These are phyloP conservation scores for Solanum lycopersicoides DNA, from an alignment of 257 asterid species.

Conservation along the genomic window DNA sequence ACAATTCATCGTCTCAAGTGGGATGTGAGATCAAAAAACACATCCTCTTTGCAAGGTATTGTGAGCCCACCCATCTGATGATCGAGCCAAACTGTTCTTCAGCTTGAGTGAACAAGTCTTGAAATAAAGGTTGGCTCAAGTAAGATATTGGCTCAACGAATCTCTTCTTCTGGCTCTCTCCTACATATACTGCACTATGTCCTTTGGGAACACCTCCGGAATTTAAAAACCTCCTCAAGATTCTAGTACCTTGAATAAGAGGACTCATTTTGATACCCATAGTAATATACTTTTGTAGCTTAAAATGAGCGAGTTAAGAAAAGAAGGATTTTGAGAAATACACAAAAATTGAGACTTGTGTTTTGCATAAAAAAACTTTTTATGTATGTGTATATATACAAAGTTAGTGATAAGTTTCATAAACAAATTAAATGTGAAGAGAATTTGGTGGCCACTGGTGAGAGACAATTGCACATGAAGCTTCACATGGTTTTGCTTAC, in stretches of 20 bases:
- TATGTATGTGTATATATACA: neutral
- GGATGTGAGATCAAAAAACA: neutral
- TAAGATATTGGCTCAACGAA: neutral
- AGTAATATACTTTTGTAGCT: neutral
- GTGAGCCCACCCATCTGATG: neutral
- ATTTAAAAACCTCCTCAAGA: neutral
- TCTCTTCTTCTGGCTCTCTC: neutral
- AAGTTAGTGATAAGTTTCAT: neutral
- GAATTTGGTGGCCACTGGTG: neutral
- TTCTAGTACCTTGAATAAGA: neutral
- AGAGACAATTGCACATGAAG: neutral
- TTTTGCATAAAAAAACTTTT: neutral
- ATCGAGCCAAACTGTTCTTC: neutral
- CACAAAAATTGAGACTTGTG: neutral
- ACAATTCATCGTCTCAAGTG: neutral
- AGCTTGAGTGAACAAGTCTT: neutral
- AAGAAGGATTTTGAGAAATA: neutral
- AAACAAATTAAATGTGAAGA: neutral
- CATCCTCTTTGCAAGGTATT: neutral
- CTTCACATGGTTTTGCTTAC: neutral
- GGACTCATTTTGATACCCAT: neutral
- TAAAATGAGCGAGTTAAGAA: too few species aligned
- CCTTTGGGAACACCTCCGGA: neutral
- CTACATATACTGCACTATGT: neutral
- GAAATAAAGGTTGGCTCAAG: neutral